Evolutionary conservation across 345 rosid species (phyloP).

Genomic region (Abelmoschus esculentus): DNA sequence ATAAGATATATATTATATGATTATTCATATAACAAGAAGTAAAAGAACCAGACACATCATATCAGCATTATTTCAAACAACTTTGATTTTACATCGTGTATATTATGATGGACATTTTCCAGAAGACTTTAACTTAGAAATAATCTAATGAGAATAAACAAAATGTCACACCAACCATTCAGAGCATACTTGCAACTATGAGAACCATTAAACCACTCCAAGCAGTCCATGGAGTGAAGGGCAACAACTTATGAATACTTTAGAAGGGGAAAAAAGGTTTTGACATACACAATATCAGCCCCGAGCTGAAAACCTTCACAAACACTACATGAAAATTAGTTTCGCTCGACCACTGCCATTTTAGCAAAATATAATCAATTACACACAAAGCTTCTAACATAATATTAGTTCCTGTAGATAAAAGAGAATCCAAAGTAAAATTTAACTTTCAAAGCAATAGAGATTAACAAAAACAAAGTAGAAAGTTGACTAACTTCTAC

Average conservation of each 20-base stretch:
- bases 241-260: background rate
- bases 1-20: background rate
- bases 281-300: background rate
- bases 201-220: background rate
- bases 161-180: background rate
- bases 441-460: background rate
- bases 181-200: background rate
- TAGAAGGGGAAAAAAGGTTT: background rate
- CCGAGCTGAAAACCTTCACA: background rate
- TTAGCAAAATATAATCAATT: background rate
- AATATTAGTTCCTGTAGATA: background rate
- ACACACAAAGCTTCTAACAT: conserved; percentile 6
- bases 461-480: background rate
- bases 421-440: background rate
- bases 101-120: background rate
- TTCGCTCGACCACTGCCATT: background rate
- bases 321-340: background rate
- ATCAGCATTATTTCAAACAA: background rate
- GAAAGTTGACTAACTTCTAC: background rate
- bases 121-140: background rate
- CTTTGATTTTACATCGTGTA: background rate
- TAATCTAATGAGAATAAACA: background rate
- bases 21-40: background rate
- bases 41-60: background rate
- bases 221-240: background rate